Percentiles rank a stretch among this genome's conserved stretches.
Evolutionary conservation across 1,139 yeast genomes (phyloP).

Genomic region (Hyphopichia buzzinii): DNA sequence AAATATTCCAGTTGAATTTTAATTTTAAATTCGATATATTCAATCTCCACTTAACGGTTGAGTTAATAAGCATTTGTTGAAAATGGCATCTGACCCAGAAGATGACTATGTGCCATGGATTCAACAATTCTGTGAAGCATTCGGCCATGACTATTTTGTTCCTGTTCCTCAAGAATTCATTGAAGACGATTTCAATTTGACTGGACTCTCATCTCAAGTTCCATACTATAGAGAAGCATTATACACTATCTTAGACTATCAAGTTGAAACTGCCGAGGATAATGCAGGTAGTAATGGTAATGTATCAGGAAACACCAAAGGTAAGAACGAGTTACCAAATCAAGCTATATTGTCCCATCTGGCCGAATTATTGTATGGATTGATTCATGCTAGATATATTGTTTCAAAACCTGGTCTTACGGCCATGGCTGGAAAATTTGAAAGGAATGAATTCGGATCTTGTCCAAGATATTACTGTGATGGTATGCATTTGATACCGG

Average conservation of each 20-base stretch:
- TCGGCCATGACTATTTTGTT: slow-evolving; percentile 91
- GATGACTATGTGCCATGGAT: slow-evolving; percentile 86
- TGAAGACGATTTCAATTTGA: slow-evolving; percentile 93
- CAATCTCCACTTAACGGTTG: no score
- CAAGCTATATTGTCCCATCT: slow-evolving; percentile 80
- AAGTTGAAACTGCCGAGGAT: slow-evolving; percentile 73
- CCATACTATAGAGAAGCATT: slow-evolving; percentile 91
- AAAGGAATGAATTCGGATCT: slow-evolving; percentile 81
- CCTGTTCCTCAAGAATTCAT: slow-evolving; percentile 91
- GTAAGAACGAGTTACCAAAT: slow-evolving; percentile 53
- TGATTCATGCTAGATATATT: slow-evolving; percentile 90
- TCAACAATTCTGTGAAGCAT: slow-evolving; percentile 78
- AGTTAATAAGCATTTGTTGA: neutral
- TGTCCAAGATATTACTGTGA: slow-evolving; percentile 92
- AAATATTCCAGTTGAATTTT: no score
- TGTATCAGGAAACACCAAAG: slow-evolving; percentile 7
- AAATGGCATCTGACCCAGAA: slow-evolving; percentile 45
- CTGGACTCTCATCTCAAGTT: slow-evolving; percentile 82
- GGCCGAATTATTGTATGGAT: slow-evolving; percentile 88
- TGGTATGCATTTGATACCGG: slow-evolving; percentile 89
- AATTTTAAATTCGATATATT: no score
- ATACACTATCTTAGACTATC: slow-evolving; percentile 76
- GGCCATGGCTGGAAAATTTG: slow-evolving; percentile 95
- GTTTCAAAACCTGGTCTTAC: slow-evolving; percentile 87
- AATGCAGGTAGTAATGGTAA: slow-evolving; percentile 13